These are phyloP conservation scores for Suillus plorans DNA, from an alignment of 768 basidiomycete species.

Conservation along the genomic window DNA sequence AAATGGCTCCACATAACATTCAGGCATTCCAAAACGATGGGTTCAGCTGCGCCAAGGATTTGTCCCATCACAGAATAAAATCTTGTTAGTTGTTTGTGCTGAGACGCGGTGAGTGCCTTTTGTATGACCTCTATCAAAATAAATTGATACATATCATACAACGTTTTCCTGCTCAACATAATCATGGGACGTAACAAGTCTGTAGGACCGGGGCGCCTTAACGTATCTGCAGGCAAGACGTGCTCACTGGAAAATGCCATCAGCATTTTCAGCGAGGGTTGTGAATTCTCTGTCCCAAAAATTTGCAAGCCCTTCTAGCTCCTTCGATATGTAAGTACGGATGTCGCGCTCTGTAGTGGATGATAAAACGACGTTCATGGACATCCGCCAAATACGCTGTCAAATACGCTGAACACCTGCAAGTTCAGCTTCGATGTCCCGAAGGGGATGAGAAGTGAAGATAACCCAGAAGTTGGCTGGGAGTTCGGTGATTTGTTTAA, in stretches of 20 bases:
- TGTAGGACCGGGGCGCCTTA: not conserved
- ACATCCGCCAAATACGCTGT: not conserved
- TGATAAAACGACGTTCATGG: not conserved
- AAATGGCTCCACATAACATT: not conserved
- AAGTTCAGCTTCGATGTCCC: not conserved
- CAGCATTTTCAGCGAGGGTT: not conserved
- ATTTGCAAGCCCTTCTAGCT: not conserved
- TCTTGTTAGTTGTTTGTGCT: not conserved
- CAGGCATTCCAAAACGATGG: not conserved
- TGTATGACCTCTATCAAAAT: not conserved
- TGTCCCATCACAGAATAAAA: not conserved
- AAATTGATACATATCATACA: not conserved
- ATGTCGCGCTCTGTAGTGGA: not conserved
- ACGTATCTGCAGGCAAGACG: not conserved
- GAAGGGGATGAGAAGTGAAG: conserved; percentile 4
- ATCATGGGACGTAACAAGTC: not conserved
- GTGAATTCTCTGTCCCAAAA: not conserved
- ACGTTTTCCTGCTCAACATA: not conserved
- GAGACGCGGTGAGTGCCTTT: not conserved
- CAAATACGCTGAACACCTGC: not conserved
- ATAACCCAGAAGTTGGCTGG: conserved; percentile 8
- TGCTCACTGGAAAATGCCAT: not conserved
- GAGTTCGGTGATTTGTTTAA: conserved; percentile 1
- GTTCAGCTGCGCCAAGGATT: not conserved
- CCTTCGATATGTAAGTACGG: not conserved